Base-by-base conservation (phyloP, 805 yeast species). In the Tanozyma kutaoensis region DNA sequence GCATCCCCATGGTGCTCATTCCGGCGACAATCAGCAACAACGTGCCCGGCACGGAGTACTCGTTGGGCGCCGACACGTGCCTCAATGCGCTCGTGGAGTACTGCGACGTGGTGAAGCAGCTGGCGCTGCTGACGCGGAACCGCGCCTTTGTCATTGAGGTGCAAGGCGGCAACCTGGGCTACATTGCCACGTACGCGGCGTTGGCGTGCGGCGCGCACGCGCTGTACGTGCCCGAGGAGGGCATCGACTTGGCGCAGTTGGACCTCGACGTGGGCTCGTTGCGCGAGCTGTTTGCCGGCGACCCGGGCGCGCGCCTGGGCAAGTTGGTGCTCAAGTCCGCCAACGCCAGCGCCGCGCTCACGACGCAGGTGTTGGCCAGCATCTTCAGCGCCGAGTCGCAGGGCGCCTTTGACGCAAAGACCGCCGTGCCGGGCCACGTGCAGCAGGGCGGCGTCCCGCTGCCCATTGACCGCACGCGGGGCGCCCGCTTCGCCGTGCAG, bases 161-260 rank as follows among this genome's bases (percentile, higher is more conserved):
- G 17, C 93, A 79, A 57, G 93, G 93, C 43, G 93, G 93, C 29
- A 72, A 79, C 51, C 74, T 81, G 15, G 93, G 93, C 27, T 79
- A 66, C 46, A 69, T 79, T 39, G 85, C 91, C 13, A 66, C 81
- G 2, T 66, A 62, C 39, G 69, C 76, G 10, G 77, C 76, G 18
- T 53, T 80, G 33, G 72, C 76, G 24, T 66, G 76, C 18, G 88
- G 88, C 38, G 76, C 86, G 2, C 68, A 69, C 32, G 80, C 77
- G 4, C 69, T 81, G 0, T 79, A 79, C 43, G 76, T 76, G 15
- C 93, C 91, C 19, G 93, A 79, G 45, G 70, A 72, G 39, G 71
- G 73, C 28, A 66, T 78, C 23, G 54, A 66, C 25, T 54, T 80
- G 39, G 61, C 59, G 22, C 72, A 72, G 37, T 46, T 80, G 23